phyloP scores from a whole-genome alignment of 2,329 filamentous ascomycete species.

The Lomentospora prolificans region DNA sequence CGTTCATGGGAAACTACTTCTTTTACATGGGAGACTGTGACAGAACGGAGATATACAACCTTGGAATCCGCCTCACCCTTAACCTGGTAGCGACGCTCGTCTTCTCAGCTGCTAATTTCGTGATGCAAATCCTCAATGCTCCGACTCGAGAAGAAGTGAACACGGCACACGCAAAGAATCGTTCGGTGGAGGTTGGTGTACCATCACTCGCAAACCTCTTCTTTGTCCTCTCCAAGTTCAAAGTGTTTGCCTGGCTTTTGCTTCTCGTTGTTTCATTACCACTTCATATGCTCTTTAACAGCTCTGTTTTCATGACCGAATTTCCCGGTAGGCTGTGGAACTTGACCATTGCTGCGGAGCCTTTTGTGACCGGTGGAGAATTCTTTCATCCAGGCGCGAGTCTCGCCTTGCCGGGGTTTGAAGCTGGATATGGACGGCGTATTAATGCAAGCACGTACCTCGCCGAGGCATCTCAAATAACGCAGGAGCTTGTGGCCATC shows the following conservation, averaged over 20 bases:
- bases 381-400: slow-evolving; percentile 5
- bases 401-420: slow-evolving; percentile 5
- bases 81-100: slow-evolving; percentile 35
- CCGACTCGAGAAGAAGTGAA: slow-evolving; percentile 40
- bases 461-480: neutral
- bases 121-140: slow-evolving; percentile 39
- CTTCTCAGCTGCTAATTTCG: slow-evolving; percentile 37
- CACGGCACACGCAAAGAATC: slow-evolving; percentile 25
- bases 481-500: neutral
- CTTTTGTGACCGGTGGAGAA: slow-evolving; percentile 6
- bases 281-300: slow-evolving; percentile 19
- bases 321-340: slow-evolving; percentile 8
- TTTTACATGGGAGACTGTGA: slow-evolving; percentile 13
- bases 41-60: slow-evolving; percentile 11
- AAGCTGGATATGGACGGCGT: neutral
- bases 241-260: slow-evolving; percentile 14
- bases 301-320: slow-evolving; percentile 10
- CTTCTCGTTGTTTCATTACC: slow-evolving; percentile 17
- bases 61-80: slow-evolving; percentile 32
- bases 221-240: slow-evolving; percentile 13
- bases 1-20: slow-evolving; percentile 15
- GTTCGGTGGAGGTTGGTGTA: slow-evolving; percentile 17
- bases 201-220: slow-evolving; percentile 14
- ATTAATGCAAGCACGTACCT: neutral
- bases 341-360: slow-evolving; percentile 10